Base-by-base conservation (phyloP, 2,329 filamentous ascomycete genomes). In the Ascochyta pisi region DNA sequence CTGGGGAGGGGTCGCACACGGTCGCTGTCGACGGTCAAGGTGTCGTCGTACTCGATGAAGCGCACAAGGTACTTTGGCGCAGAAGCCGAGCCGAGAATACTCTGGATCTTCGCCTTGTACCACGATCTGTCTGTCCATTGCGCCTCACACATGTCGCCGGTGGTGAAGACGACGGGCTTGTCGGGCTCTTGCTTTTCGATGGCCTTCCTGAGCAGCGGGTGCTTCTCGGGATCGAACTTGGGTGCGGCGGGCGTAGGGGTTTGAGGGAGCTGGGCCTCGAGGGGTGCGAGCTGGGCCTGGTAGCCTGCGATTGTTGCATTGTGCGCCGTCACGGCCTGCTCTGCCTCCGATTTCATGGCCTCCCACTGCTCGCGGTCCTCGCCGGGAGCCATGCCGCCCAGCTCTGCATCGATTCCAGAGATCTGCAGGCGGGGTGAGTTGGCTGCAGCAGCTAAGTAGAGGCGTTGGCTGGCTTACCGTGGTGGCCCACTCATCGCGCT, bases 61-160 rank as follows among this genome's bases (percentile, higher is more conserved):
- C 90, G 95, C 76, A 99, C 93, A 43, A 91, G 89, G 75, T 97
- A 99, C 61, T 97, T 91, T 33, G 93, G 94, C 48, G 91, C 90
- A 39, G 87, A 90, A n/a, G 89, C 88, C 8, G 92, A 96, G 55
- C 95, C 95, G 22, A 94, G 97, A 67, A 97, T 93, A 48, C 90
- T 93, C 47, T 92, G 94, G 76, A 99, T 96, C 69, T 91, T 89
- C 38, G 93, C 95, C 41, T 92, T 89, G 78, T 98, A 98, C 78
- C 93, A 97, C 23, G 85, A 85, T 70, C 90, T 92, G 77, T 99
- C 95, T 50, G 92, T 80, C 91, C 93, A 99, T 77, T 94, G 93
- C 42, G 94, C 95, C 76, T 95, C 83, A 50, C 97, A 90, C 29
- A 83, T 90, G 70, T 99, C 95, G 73, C 96, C 96, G 63, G 96